Percentiles rank a stretch among this genome's conserved stretches.
Conservation (phyloP, 2,329 filamentous ascomycete species). For the Ascochyta rabiei region DNA sequence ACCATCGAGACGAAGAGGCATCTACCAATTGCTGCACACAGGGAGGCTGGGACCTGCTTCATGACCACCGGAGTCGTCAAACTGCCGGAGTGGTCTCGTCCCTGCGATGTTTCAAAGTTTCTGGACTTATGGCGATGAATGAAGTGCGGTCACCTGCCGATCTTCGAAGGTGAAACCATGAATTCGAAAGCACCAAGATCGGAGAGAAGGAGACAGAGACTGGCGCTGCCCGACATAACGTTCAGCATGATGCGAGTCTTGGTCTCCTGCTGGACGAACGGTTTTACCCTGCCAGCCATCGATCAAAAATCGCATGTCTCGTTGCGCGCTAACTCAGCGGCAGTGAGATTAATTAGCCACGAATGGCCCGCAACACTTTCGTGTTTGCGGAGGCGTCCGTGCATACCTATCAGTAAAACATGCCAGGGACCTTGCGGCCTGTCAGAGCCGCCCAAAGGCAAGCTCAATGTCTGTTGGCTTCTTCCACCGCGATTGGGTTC, state of each 20-base stretch:
- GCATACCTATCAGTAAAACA: constrained; percentile 38
- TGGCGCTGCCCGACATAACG: not conserved
- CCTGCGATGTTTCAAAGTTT: not conserved
- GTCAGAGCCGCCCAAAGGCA: constrained; percentile 28
- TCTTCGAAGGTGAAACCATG: not conserved
- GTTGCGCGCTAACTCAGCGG: not conserved
- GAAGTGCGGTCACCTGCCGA: constrained; percentile 10
- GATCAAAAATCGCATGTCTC: constrained; percentile 2
- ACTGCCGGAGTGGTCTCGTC: not conserved
- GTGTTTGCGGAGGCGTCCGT: not conserved
- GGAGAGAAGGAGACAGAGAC: constrained; percentile 5
- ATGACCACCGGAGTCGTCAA: constrained; percentile 6
- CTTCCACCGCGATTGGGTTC: constrained; percentile 33
- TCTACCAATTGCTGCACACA: constrained; percentile 21
- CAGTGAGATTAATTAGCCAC: not conserved
- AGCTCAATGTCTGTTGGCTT: constrained; percentile 43
- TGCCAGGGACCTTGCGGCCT: constrained; percentile 42
- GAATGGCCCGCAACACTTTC: not conserved
- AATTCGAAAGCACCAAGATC: not conserved
- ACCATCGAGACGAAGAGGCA: constrained; percentile 4
- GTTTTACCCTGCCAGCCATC: not conserved
- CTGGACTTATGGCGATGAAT: constrained; percentile 7
- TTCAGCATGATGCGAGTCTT: not conserved
- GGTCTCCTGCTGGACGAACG: not conserved
- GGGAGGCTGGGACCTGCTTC: constrained; percentile 23